A percentile compares a stretch with the other conserved stretches of the same genome.
Evolutionary conservation across 257 asterid genomes (phyloP).

Genomic region (Vinca minor): DNA sequence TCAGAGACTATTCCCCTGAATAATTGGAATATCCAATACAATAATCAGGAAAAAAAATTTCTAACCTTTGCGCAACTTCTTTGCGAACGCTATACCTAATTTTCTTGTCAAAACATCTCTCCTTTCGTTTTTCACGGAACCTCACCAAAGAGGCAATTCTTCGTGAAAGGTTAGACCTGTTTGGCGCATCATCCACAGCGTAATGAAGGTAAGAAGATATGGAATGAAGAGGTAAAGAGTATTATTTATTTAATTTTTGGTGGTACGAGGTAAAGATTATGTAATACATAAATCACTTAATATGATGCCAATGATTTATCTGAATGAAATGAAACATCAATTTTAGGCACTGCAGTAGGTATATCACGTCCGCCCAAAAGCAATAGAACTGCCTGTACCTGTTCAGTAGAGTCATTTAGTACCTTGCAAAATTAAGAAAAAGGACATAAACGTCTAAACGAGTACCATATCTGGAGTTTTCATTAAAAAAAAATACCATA

Average conservation of each 20-base stretch:
- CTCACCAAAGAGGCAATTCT: slow-evolving; percentile 34
- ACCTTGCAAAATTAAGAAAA: neutral
- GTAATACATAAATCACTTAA: neutral
- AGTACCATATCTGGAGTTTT: too few species aligned
- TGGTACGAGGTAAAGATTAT: too few species aligned
- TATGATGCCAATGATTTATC: neutral
- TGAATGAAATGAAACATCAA: slow-evolving; percentile 14
- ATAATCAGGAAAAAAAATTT: neutral
- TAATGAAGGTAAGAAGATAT: slow-evolving; percentile 1
- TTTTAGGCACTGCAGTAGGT: slow-evolving; percentile 19
- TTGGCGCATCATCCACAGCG: slow-evolving; percentile 22
- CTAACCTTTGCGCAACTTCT: slow-evolving; percentile 38
- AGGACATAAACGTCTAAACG: too few species aligned
- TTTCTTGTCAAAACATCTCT: slow-evolving; percentile 40
- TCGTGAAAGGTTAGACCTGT: slow-evolving; percentile 23
- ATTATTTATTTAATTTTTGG: too few species aligned
- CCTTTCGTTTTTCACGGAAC: slow-evolving; percentile 37
- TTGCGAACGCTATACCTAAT: slow-evolving; percentile 30
- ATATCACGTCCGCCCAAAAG: slow-evolving; percentile 25
- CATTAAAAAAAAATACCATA: too few species aligned
- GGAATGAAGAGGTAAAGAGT: too few species aligned
- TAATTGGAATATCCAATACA: neutral
- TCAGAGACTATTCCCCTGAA: neutral
- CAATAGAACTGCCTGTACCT: slow-evolving; percentile 39
- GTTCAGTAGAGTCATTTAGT: neutral